These are phyloP conservation scores for Aspergillus japonicus DNA, from an alignment of 2,329 filamentous ascomycete species.

Conservation along the genomic window DNA sequence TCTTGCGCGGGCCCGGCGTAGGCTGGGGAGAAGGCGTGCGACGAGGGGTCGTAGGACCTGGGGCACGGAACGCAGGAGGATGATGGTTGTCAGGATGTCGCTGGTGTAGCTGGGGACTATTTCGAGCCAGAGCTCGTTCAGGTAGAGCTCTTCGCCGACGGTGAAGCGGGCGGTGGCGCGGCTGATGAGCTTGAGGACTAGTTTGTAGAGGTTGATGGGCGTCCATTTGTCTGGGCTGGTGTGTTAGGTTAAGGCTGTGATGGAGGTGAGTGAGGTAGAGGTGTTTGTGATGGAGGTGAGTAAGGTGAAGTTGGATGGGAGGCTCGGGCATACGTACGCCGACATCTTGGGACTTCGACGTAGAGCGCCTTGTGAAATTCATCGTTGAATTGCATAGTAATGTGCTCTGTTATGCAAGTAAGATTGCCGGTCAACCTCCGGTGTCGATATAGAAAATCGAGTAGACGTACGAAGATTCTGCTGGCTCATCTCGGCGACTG, in stretches of 20 bases:
- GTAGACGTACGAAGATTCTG: background rate
- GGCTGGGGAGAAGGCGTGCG: constrained; percentile 35
- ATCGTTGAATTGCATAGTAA: constrained; percentile 26
- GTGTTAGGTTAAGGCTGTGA: background rate
- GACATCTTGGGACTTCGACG: constrained; percentile 24
- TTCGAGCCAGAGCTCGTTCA: constrained; percentile 41
- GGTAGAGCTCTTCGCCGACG: constrained; percentile 37
- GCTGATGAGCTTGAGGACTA: constrained; percentile 37
- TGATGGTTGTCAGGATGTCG: constrained; percentile 33
- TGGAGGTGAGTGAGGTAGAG: background rate
- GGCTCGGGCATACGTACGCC: constrained; percentile 14
- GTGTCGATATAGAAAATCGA: constrained; percentile 20
- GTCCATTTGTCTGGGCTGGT: constrained; percentile 24
- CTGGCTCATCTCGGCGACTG: constrained; percentile 27
- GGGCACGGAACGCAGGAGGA: constrained; percentile 37
- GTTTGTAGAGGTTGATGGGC: constrained; percentile 22
- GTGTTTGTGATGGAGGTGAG: no score
- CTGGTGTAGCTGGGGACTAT: constrained; percentile 36
- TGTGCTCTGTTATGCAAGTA: constrained; percentile 17
- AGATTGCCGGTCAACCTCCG: background rate
- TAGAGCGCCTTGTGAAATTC: constrained; percentile 29
- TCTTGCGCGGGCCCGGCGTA: constrained; percentile 32
- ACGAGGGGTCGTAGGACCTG: constrained; percentile 33
- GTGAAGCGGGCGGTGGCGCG: constrained; percentile 44
- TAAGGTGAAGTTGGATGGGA: no score